These are phyloP conservation scores for Wickerhamiella hasegawae DNA, from an alignment of 805 yeast species.

Conservation along the genomic window DNA sequence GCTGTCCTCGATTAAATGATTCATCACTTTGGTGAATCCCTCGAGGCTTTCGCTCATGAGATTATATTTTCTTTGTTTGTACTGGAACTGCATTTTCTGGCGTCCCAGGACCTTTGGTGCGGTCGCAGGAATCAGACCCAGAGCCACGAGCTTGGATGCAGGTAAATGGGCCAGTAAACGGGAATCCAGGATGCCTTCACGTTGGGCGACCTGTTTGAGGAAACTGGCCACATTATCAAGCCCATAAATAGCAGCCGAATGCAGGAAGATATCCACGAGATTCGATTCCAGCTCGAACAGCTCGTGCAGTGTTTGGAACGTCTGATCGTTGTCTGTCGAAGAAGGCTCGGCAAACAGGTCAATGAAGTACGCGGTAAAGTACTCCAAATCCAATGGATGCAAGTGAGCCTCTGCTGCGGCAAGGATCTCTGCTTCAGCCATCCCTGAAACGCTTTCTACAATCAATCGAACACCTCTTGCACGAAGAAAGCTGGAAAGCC, in stretches of 20 bases:
- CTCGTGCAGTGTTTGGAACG: not conserved
- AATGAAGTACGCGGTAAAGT: not conserved
- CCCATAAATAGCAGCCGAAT: not conserved
- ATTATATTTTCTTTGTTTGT: not conserved
- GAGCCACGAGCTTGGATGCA: not conserved
- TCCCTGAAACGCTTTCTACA: no score
- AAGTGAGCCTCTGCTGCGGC: no score
- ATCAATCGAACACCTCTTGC: no score
- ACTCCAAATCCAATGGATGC: not conserved
- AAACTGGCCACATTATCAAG: not conserved
- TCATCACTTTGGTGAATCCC: constrained; percentile 2
- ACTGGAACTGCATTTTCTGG: not conserved
- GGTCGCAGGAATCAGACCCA: not conserved
- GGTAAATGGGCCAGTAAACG: not conserved
- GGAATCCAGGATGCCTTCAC: not conserved
- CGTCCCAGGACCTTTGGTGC: not conserved
- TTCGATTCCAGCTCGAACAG: not conserved
- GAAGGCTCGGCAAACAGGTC: not conserved
- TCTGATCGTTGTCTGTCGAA: not conserved
- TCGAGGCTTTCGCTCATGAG: not conserved
- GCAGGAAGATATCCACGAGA: not conserved
- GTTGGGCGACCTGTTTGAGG: not conserved
- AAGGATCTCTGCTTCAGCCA: no score
- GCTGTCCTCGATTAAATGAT: not conserved
- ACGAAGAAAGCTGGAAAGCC: no score